Evolutionary conservation across 1,284 basidiomycete species (phyloP), one percentile per base, ranked within the genome.

Genomic region (Ustilago bromivora): DNA sequence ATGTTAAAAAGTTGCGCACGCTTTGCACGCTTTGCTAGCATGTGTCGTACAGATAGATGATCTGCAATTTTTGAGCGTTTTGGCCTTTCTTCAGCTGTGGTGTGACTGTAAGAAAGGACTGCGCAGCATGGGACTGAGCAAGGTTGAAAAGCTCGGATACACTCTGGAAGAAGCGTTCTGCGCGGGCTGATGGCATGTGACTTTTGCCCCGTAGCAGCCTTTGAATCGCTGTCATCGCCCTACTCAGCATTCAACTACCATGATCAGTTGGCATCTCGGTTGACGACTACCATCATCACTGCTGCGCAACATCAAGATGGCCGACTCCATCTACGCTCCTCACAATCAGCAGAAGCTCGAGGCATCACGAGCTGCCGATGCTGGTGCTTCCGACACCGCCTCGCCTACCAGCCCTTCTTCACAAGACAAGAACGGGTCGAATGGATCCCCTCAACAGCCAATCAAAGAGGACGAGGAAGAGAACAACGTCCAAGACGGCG

Each of bases 291-390:
- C 23, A 52, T 52, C 23, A 17, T 35, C 38, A 46, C 38, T 40
- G 10, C 38, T 11, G 17, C 43, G 46, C 41, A 43, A 38, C 28
- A 28, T 61, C 59, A 66, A 19, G 51, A 80, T 80, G 78, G 57
- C 78, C 47, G 78, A 80, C 57, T 78, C 76, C n/a, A 80, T 80
- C 64, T 80, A 80, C 57, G 78, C 78, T 2, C 78, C 78, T 0
- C 71, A 79, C 46, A 79, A 79, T 46, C 64, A 77, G 57, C 55
- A 61, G 47, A 71, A 68, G 70, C 70, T 76, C 59, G 40, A 76
- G 23, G 76, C 68, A 13, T 54, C 61, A 8, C 70, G 61, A 51
- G 63, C 70, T 34, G 66, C 66, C 4, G 43, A 67, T 34, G 66
- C 66, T 6, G 43, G 65, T 34, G 54, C 56, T 19, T 51, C 53